phyloP scores from a whole-genome alignment of 768 basidiomycete genomes.

The Amanita molliuscula region DNA sequence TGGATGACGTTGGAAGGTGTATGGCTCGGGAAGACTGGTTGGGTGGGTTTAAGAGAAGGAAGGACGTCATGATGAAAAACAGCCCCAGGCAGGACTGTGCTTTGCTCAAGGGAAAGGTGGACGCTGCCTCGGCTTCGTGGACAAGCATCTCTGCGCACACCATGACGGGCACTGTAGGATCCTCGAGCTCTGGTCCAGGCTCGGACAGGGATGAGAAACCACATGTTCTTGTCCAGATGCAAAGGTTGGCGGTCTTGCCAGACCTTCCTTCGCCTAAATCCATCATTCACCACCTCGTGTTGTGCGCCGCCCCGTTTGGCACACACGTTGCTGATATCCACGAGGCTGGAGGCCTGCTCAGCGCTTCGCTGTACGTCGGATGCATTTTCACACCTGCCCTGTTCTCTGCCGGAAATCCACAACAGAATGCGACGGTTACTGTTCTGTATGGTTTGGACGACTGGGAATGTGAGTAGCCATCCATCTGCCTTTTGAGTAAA shows the following conservation, averaged over 20 bases:
- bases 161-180: constrained; percentile 1
- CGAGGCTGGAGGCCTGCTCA: constrained; percentile 31
- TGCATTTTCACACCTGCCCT: constrained; percentile 35
- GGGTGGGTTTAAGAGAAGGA: constrained; percentile 27
- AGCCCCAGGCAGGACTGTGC: constrained; percentile 6
- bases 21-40: constrained; percentile 37
- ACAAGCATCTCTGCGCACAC: neutral
- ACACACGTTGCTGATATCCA: constrained; percentile 17
- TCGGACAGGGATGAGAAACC: constrained; percentile 5
- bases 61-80: constrained; percentile 14
- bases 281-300: constrained; percentile 34
- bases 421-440: constrained; percentile 13
- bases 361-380: constrained; percentile 24
- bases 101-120: neutral
- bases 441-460: constrained; percentile 42
- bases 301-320: constrained; percentile 37
- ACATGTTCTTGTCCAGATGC: constrained; percentile 16
- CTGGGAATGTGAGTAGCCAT: constrained; percentile 33
- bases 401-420: constrained; percentile 19
- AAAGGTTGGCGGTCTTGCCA: constrained; percentile 15
- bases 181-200: neutral
- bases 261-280: constrained; percentile 16
- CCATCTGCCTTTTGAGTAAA: neutral
- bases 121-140: constrained; percentile 1
- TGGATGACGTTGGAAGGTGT: constrained; percentile 34